Conservation (phyloP, 192 early-diverging fungal species). For the Helicostylum pulchrum region DNA sequence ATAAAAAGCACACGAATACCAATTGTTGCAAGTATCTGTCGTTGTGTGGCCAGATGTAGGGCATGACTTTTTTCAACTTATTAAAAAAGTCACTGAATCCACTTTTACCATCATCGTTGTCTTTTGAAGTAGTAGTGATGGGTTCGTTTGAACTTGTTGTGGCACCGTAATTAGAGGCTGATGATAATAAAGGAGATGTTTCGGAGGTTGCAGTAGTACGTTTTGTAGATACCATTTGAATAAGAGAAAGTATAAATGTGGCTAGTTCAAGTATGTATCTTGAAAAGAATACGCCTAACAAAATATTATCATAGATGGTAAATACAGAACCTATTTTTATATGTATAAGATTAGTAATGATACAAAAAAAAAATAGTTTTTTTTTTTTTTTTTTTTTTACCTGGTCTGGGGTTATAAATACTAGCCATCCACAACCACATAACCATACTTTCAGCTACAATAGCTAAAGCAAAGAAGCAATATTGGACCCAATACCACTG, state of each 20-base stretch:
- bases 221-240: constrained; percentile 24
- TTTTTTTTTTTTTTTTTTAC: constrained; percentile 19
- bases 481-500: constrained; percentile 51
- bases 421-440: constrained; percentile 38
- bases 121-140: constrained; percentile 23
- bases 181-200: constrained; percentile 23
- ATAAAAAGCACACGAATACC: constrained; percentile 65
- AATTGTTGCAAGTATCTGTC: constrained; percentile 58
- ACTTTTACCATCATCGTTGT: constrained; percentile 13
- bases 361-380: neutral
- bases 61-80: constrained; percentile 65
- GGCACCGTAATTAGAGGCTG: neutral
- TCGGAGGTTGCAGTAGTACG: constrained; percentile 16
- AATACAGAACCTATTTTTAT: constrained; percentile 12
- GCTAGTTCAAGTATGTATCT: constrained; percentile 42
- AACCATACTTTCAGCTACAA: constrained; percentile 44
- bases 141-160: constrained; percentile 9
- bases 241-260: constrained; percentile 29
- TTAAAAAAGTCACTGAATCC: constrained; percentile 38
- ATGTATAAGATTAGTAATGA: neutral
- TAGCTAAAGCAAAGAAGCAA: constrained; percentile 45
- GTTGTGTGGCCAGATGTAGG: constrained; percentile 79
- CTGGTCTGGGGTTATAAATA: constrained; percentile 22
- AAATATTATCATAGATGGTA: constrained; percentile 30
- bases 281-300: constrained; percentile 38